Base-by-base conservation (phyloP, 2,329 filamentous ascomycete species). In the Aureobasidium pullulans region DNA sequence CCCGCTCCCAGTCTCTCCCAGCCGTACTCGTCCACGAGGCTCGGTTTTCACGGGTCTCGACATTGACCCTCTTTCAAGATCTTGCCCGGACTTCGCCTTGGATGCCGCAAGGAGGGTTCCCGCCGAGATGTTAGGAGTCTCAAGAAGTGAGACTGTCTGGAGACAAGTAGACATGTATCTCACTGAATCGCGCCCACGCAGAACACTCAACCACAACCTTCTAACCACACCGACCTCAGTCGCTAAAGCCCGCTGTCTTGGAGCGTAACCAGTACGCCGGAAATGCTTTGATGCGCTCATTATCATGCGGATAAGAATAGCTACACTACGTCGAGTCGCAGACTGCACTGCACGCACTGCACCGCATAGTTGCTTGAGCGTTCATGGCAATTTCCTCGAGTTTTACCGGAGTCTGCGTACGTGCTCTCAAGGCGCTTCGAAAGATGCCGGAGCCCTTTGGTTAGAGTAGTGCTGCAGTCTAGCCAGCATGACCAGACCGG, bases 11-110 rank as follows among this genome's bases (percentile, higher is more conserved):
- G 49, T 42, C 23, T 42, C 23, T 31, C 29, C 16, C 49, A 56
- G 52, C 52, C 52, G 52, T 53, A 53, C 49, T 53, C n/a, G 29
- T 16, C 32, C 52, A 36, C 40, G 31, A 56, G 31, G 52, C 52
- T 29, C 23, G 15, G 36, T 54, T 19, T 40, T 8, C 19, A 39
- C 28, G 29, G 23, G 23, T 31, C 42, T 57, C 29, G 10, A 15
- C 15, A 42, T 46, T 44, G 29, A 19, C 46, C 4, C 16, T 15
- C 34, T 31, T 31, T 13, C 32, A 28, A 37, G 19, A 54, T 43
- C 37, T 43, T 31, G 42, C 53, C 31, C 53, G 53, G 53, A 7
- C 31, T 47, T 57, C 53, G 53, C 53, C 53, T 57, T 32, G 8
- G 9, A 31, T 34, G 52, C 39, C 6, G 23, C 36, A 23, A 15